Base-by-base conservation (phyloP, 495 filamentous ascomycete genomes). In the Thermochaetoides thermophila region DNA sequence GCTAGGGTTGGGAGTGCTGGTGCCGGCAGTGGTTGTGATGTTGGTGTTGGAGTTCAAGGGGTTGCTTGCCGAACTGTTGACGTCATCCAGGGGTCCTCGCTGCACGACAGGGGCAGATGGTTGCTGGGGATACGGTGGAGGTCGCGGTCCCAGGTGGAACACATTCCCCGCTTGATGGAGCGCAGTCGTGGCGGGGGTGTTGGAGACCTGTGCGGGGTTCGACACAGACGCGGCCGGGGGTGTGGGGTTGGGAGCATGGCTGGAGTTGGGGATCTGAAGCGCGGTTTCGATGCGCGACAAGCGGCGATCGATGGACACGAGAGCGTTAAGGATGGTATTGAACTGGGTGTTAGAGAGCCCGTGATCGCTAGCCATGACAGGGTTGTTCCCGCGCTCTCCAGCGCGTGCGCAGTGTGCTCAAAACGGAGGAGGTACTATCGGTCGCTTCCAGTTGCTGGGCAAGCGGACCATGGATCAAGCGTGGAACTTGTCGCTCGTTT, bases 231-330 rank as follows among this genome's bases (percentile, higher is more conserved):
- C 31, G 17, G 27, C 21, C 6, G 6, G 11, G 6, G 6, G 21
- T 6, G 21, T 6, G 11, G 21, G 6, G 6, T 6, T 6, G 11
- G 21, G 19, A 8, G 14, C 24, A 20, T 21, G 31, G 29, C 9
- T 22, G 33, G 22, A 32, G 26, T 14, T 43, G 29, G 29, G 32
- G 23, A 43, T 36, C 7, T 39, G 31, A 10, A 56, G 34, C 16
- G 32, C 17, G 4, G 34, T 17, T 24, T 57, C 53, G 36, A 57
- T 54, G 22, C 53, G 48, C 17, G 16, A 35, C n/a, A 57, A 49
- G 13, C 53, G 48, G 32, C 45, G 48, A 38, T 57, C 51, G 35
- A 57, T 57, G n/a, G 53, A 40, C 9, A 35, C 24, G 40, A 57
- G 40, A 14, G 49, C 35, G 33, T 45, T 48, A 9, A 57, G 21